Evolutionary conservation across 2,329 filamentous ascomycete genomes (phyloP).

Genomic region (Trichoderma koningiopsis): DNA sequence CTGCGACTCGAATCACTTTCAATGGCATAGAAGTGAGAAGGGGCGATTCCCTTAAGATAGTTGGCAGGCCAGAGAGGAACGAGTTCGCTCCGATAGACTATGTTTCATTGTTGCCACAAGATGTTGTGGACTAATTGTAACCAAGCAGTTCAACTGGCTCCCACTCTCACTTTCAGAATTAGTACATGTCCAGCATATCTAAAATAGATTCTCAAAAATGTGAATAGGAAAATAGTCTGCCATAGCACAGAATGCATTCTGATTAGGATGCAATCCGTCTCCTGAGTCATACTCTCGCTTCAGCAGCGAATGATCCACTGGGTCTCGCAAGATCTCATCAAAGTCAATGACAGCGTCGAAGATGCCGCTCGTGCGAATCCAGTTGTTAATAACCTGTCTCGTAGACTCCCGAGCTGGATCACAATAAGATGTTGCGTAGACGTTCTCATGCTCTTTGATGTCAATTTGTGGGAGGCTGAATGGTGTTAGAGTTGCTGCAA

Average conservation of each 20-base stretch:
- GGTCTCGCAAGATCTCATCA: neutral
- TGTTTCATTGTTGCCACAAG: neutral
- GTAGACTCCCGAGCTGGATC: neutral
- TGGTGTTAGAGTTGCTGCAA: neutral
- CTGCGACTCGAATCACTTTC: neutral
- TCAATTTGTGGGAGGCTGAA: neutral
- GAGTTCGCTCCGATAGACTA: slow-evolving; percentile 1
- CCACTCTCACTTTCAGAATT: neutral
- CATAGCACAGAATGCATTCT: neutral
- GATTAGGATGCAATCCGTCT: neutral
- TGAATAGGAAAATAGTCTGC: neutral
- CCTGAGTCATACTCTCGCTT: neutral
- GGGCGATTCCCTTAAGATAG: neutral
- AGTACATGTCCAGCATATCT: neutral
- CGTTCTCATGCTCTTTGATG: neutral
- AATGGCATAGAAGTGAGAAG: neutral
- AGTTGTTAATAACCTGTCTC: neutral
- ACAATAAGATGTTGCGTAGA: neutral
- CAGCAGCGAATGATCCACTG: neutral
- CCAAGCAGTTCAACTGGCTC: neutral
- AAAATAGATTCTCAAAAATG: neutral
- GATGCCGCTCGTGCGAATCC: neutral
- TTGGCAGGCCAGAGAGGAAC: neutral
- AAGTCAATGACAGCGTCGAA: neutral
- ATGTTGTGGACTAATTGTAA: neutral